Conservation (phyloP, 345 rosid genomes). For the Citrus mangshanensis region DNA sequence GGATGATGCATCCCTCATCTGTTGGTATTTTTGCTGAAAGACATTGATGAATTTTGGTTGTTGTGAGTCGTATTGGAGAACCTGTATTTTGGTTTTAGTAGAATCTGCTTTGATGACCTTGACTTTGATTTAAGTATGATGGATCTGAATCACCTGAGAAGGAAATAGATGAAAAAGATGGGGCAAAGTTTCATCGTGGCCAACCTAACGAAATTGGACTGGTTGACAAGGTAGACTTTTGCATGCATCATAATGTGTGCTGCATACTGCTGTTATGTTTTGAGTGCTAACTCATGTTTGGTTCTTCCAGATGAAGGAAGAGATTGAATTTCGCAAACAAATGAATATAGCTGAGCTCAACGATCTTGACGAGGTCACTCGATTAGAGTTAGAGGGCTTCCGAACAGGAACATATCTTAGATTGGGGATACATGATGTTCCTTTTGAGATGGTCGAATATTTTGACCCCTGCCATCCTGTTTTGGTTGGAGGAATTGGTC, state of each 20-base stretch:
- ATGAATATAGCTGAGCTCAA: conserved; percentile 72
- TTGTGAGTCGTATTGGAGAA: neutral
- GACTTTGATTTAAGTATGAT: conserved; percentile 50
- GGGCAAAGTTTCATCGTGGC: conserved; percentile 30
- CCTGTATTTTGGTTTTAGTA: neutral
- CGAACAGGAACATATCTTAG: conserved; percentile 78
- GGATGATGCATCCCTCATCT: neutral
- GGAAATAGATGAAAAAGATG: conserved; percentile 48
- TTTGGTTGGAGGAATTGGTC: conserved; percentile 85
- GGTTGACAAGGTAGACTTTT: conserved; percentile 62
- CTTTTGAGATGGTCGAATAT: conserved; percentile 89
- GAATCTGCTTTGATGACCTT: conserved; percentile 40
- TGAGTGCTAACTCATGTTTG: conserved; percentile 24
- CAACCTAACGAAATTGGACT: conserved; percentile 62
- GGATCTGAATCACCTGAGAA: conserved; percentile 52
- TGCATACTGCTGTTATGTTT: neutral
- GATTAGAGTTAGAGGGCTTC: conserved; percentile 86
- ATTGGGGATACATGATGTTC: conserved; percentile 83
- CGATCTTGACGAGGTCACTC: conserved; percentile 74
- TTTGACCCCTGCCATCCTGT: conserved; percentile 89
- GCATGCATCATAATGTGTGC: neutral
- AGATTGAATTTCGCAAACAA: conserved; percentile 77
- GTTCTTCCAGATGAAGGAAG: conserved; percentile 76
- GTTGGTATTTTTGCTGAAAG: too few species aligned
- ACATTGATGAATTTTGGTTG: too few species aligned